Base-by-base conservation (phyloP, 139 green algal genomes). In the Desmodesmus armatus region DNA sequence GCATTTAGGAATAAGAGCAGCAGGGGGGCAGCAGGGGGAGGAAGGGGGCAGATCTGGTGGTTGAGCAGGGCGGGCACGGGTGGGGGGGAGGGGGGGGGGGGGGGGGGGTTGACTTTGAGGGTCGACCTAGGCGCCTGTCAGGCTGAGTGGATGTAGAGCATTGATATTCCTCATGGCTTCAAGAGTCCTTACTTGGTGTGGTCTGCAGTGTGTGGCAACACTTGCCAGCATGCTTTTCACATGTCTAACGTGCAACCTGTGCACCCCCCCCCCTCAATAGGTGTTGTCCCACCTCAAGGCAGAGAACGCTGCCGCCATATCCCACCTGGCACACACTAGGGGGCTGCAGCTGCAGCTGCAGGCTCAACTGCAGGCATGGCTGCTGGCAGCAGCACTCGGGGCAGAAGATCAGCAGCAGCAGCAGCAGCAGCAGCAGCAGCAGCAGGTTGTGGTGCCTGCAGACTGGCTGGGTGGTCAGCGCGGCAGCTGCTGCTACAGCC, bases 321-420 rank as follows among this genome's bases (percentile, higher is more conserved):
- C 37, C n/a, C 25, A 37, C 53, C 31, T 82, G 41, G 76, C 76
- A 21, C 76, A 82, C 37, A 82, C 76, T 5, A 43, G 37, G 21
- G 11, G 55, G n/a, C 76, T 67, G 55, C 76, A 82, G 76, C 76
- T 82, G 35, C 4, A 72, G 3, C 37, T 82, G n/a, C 69, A 77
- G 25, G 39, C 69, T 7, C 25, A 37, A 25, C 31, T 77, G 2
- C 19, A 51, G 23, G 1, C 21, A 0, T 77, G 69, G 69, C 23
- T 35, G 39, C 37, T 41, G 69, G 69, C 76, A 82, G 55, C 53
- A 71, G 25, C 37, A 82, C 21, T 47, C 19, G 47, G 67, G 4
- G 29, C 1, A 6, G 33, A 37, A 41, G 35, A 75, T 13, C 67
- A 60, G 41, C 40, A 43, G 47, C 49, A 72, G 76, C 78, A 67